Conservation (phyloP, 768 basidiomycete genomes). For the Mycena indigotica region DNA sequence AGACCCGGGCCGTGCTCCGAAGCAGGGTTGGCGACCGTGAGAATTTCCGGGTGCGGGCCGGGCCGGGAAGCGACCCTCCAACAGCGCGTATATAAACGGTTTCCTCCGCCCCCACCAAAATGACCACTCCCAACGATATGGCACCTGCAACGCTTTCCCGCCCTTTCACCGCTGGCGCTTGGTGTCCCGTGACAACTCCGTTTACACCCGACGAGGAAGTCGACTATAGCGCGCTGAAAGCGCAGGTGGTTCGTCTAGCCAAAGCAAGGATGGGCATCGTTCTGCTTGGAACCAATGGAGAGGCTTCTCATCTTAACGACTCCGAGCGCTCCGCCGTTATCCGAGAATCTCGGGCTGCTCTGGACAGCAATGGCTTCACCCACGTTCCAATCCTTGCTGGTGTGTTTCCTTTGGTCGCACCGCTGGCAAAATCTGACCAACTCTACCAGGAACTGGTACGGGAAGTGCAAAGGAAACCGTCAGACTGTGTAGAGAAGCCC, state of each 20-base stretch:
- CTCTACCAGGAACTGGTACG: conserved; percentile 71
- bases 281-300: conserved; percentile 24
- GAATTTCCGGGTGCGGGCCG: conserved; percentile 1
- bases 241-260: conserved; percentile 24
- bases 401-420: too few species aligned
- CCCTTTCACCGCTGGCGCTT: conserved; percentile 18
- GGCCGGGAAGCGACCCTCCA: too few species aligned
- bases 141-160: background rate
- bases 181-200: conserved; percentile 22
- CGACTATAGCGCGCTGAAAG: conserved; percentile 20
- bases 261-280: conserved; percentile 25
- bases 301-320: conserved; percentile 24
- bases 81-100: background rate
- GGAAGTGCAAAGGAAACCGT: conserved; percentile 65
- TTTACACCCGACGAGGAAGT: conserved; percentile 20
- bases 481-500: conserved; percentile 56
- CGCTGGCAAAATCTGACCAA: too few species aligned
- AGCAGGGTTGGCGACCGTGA: background rate
- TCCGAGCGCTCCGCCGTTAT: conserved; percentile 52
- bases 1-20: background rate
- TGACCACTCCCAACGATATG: background rate
- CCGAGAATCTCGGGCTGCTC: conserved; percentile 48
- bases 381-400: conserved; percentile 55
- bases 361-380: conserved; percentile 52
- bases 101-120: background rate